A percentile compares a stretch with the other conserved stretches of the same genome.
Conservation (phyloP, 768 basidiomycete species). For the Krasilnikovozyma curviuscula region DNA sequence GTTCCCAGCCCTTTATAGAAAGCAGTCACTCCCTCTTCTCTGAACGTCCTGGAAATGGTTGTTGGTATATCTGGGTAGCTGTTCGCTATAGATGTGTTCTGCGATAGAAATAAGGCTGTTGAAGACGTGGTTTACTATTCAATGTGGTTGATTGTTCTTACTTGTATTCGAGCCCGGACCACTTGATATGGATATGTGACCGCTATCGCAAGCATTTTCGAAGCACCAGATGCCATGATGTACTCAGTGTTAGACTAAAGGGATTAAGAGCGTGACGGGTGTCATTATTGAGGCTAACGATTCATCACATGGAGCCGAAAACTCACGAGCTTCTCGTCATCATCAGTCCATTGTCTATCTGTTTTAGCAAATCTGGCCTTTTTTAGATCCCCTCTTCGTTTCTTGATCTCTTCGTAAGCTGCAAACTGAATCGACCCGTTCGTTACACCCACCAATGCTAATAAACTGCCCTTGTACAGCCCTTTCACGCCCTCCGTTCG, state of each 20-base stretch:
- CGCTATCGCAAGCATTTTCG: slow-evolving; percentile 65
- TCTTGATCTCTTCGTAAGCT: slow-evolving; percentile 87
- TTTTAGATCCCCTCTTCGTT: slow-evolving; percentile 56
- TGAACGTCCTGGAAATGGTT: slow-evolving; percentile 62
- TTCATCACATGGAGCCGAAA: no score
- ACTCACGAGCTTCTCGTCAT: slow-evolving; percentile 71
- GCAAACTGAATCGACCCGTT: slow-evolving; percentile 94
- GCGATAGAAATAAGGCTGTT: background rate
- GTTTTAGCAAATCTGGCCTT: slow-evolving; percentile 39
- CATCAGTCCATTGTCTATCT: slow-evolving; percentile 46
- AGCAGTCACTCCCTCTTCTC: slow-evolving; percentile 55
- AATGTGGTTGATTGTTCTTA: slow-evolving; percentile 24
- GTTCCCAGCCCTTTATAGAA: slow-evolving; percentile 93
- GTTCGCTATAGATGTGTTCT: slow-evolving; percentile 12
- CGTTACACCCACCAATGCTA: slow-evolving; percentile 79
- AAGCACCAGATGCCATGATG: slow-evolving; percentile 74
- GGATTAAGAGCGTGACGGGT: background rate
- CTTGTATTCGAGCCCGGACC: slow-evolving; percentile 79
- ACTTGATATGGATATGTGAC: slow-evolving; percentile 96
- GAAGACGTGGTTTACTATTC: slow-evolving; percentile 39
- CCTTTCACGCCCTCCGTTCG: slow-evolving; percentile 56
- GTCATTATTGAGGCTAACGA: background rate
- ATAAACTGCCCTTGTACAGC: slow-evolving; percentile 64
- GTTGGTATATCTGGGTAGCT: slow-evolving; percentile 67
- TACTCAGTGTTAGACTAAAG: slow-evolving; percentile 72